Percentiles rank a stretch among this genome's conserved stretches.
phyloP scores from a whole-genome alignment of 768 basidiomycete genomes.

The Tylopilus plumbeoviolaceoides region DNA sequence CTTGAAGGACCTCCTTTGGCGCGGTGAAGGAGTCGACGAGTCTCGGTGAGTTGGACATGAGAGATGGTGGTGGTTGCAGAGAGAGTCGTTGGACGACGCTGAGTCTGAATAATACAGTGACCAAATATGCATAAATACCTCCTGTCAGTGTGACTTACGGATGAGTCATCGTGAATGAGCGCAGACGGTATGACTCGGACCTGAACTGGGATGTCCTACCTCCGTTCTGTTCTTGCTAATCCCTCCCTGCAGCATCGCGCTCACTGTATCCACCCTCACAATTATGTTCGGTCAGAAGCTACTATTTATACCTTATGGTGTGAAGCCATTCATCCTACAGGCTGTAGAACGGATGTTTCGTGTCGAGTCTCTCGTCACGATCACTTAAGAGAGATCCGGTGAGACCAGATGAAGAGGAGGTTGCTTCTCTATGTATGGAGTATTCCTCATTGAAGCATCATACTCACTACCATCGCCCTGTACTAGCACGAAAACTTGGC shows the following conservation, averaged over 20 bases:
- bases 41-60: conserved; percentile 60
- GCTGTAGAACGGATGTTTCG: too few relatives aligned
- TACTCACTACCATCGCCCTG: background rate
- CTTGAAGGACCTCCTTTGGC: conserved; percentile 89
- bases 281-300: too few relatives aligned
- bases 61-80: conserved; percentile 19
- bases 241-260: too few relatives aligned
- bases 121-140: conserved; percentile 25
- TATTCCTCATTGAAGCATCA: background rate
- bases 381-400: background rate
- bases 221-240: too few relatives aligned
- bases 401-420: background rate
- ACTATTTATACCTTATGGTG: too few relatives aligned
- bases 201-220: too few relatives aligned
- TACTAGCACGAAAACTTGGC: too few relatives aligned
- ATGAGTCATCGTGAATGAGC: too few relatives aligned
- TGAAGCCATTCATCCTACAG: too few relatives aligned
- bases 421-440: background rate
- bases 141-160: conserved; percentile 5
- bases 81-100: conserved; percentile 14
- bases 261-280: too few relatives aligned
- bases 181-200: too few relatives aligned
- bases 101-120: conserved; percentile 29
- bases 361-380: background rate
- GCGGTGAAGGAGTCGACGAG: conserved; percentile 89